phyloP scores from a whole-genome alignment of 192 early-diverging fungal species.

The Pecoramyces ruminantium region DNA sequence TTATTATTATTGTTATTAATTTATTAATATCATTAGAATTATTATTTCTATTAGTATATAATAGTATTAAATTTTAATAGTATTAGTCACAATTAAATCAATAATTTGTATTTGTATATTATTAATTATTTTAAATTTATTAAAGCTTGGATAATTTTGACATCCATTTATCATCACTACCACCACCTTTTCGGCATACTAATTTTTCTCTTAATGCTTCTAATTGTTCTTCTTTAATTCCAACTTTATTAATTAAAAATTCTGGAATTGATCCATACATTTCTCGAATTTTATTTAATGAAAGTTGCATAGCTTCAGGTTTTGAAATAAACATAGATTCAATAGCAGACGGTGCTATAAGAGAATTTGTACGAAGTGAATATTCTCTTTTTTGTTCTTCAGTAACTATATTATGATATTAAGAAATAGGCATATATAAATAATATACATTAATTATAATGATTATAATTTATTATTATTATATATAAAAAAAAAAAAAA shows the following conservation, averaged over 20 bases:
- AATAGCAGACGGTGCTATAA: not conserved
- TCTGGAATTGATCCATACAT: not conserved
- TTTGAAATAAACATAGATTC: not conserved
- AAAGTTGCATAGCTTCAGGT: not conserved
- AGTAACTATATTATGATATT: not conserved
- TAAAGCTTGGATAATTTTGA: not conserved
- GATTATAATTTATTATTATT: no score
- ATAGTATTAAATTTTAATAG: no score
- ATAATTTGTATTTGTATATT: no score
- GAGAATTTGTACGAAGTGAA: not conserved
- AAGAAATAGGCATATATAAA: no score
- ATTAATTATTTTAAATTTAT: not conserved
- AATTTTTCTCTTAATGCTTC: not conserved
- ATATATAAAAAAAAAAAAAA: no score
- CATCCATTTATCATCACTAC: not conserved
- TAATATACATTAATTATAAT: no score
- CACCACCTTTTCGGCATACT: not conserved
- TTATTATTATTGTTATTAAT: no score
- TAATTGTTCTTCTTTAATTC: not conserved
- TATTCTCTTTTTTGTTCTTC: not conserved
- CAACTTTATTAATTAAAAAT: not conserved
- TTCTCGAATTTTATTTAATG: not conserved
- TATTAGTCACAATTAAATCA: no score
- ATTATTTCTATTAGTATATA: no score
- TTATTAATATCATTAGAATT: no score